A percentile compares a stretch with the other conserved stretches of the same genome.
These are phyloP conservation scores for Mortierella sp. DNA, from an alignment of 371 early-diverging fungal genomes.

Conservation along the genomic window DNA sequence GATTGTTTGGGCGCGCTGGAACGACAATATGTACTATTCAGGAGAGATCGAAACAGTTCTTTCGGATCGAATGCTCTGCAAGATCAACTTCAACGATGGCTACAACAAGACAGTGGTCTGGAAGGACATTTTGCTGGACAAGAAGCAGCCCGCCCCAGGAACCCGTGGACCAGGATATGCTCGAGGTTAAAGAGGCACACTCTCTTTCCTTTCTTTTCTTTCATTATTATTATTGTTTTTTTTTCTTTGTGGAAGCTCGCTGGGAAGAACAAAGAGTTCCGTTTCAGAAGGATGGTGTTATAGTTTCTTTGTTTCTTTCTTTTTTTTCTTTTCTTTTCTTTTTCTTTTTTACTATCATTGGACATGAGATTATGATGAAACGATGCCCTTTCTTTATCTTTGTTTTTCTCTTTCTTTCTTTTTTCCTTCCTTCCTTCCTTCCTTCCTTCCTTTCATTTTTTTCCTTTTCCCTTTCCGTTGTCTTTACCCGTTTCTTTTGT, in stretches of 20 bases:
- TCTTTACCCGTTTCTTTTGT: no score
- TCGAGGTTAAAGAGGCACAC: not conserved
- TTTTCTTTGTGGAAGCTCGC: no score
- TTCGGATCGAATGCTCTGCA: constrained; percentile 43
- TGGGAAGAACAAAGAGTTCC: not conserved
- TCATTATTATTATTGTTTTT: no score
- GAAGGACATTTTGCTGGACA: constrained; percentile 57
- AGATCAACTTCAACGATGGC: constrained; percentile 56
- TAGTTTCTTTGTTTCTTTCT: no score
- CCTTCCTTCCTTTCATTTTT: no score
- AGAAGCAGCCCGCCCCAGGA: constrained; percentile 36
- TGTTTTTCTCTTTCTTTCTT: no score
- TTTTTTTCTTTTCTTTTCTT: no score
- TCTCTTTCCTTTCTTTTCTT: no score
- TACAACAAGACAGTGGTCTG: constrained; percentile 53
- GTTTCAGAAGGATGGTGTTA: not conserved
- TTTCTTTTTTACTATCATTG: not conserved
- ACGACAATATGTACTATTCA: constrained; percentile 54
- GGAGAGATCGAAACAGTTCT: constrained; percentile 49
- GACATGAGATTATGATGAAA: no score
- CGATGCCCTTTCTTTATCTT: no score
- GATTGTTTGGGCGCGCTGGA: constrained; percentile 54
- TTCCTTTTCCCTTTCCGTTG: no score
- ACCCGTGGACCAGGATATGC: constrained; percentile 20
- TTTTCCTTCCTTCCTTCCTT: no score